Conservation (phyloP, 495 filamentous ascomycete species). For the Sporormia fimetaria region DNA sequence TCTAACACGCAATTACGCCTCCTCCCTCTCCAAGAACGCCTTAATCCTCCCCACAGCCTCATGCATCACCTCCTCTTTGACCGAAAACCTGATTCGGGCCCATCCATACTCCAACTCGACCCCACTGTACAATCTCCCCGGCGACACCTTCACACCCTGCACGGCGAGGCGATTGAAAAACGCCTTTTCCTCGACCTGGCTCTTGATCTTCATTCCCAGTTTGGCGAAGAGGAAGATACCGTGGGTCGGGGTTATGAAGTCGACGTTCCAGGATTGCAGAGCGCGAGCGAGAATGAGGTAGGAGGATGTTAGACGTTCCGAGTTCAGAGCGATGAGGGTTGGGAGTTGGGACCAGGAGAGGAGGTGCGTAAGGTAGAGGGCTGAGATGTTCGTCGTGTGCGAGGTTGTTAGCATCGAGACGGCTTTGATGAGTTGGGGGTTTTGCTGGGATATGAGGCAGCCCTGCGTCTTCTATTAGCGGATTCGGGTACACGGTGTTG, state of each 20-base stretch:
- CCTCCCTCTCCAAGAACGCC: constrained; percentile 6
- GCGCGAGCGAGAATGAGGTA: constrained; percentile 8
- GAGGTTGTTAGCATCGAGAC: constrained; percentile 4
- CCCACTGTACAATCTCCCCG: constrained; percentile 14
- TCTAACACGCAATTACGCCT: too few species aligned
- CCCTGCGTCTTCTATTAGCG: constrained; percentile 5
- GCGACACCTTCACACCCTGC: constrained; percentile 9
- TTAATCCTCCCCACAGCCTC: constrained; percentile 3
- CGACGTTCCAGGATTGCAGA: constrained; percentile 12
- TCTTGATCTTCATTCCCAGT: constrained; percentile 9
- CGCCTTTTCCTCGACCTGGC: constrained; percentile 6
- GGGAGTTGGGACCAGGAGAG: constrained; percentile 16
- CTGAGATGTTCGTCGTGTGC: constrained; percentile 6
- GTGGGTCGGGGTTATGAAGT: constrained; percentile 11
- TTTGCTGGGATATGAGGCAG: constrained; percentile 19
- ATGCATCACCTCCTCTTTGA: constrained; percentile 2
- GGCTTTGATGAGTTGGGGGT: constrained; percentile 11
- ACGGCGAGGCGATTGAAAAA: constrained; percentile 16
- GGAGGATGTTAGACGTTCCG: constrained; percentile 15
- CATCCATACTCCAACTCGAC: constrained; percentile 18
- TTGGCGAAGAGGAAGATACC: constrained; percentile 19
- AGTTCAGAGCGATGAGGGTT: constrained; percentile 12
- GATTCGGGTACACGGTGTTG: background rate
- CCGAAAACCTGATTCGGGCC: constrained; percentile 12
- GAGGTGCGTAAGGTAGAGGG: constrained; percentile 9